phyloP scores from a whole-genome alignment of 2,329 filamentous ascomycete genomes.

The Exophiala sideris region DNA sequence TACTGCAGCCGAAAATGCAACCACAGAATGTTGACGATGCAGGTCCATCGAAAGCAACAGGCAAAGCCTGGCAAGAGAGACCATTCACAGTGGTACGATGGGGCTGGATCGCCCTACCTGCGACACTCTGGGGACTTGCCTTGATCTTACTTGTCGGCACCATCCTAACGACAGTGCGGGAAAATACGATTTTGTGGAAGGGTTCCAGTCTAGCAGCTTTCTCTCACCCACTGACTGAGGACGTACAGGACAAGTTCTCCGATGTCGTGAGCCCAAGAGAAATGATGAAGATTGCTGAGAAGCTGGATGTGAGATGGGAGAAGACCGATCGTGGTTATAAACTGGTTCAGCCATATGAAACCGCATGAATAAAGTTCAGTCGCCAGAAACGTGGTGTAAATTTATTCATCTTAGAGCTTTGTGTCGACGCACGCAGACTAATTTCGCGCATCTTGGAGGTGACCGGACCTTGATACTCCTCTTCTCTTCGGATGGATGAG shows the following conservation, averaged over 20 bases:
- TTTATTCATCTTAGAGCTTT: no score
- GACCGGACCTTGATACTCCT: no score
- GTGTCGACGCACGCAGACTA: no score
- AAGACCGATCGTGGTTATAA: constrained; percentile 4
- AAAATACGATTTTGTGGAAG: constrained; percentile 5
- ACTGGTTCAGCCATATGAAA: neutral
- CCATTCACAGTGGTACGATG: constrained; percentile 4
- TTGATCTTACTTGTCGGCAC: constrained; percentile 3
- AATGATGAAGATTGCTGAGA: constrained; percentile 1
- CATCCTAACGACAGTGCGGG: neutral
- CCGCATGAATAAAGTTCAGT: no score
- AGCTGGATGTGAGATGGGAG: constrained; percentile 8
- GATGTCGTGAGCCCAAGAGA: constrained; percentile 2
- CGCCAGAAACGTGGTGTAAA: no score
- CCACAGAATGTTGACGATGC: no score
- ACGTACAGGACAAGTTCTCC: neutral
- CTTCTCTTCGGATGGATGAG: no score
- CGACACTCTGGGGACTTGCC: constrained; percentile 2
- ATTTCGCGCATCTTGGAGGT: no score
- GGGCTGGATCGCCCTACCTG: constrained; percentile 5
- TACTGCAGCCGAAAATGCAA: neutral
- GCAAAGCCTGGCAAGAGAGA: constrained; percentile 2
- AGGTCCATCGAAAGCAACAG: neutral
- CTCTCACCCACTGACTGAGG: constrained; percentile 2
- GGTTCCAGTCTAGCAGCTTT: constrained; percentile 3